Base-by-base conservation (phyloP, 2,329 filamentous ascomycete genomes). In the Coleophoma cylindrospora region DNA sequence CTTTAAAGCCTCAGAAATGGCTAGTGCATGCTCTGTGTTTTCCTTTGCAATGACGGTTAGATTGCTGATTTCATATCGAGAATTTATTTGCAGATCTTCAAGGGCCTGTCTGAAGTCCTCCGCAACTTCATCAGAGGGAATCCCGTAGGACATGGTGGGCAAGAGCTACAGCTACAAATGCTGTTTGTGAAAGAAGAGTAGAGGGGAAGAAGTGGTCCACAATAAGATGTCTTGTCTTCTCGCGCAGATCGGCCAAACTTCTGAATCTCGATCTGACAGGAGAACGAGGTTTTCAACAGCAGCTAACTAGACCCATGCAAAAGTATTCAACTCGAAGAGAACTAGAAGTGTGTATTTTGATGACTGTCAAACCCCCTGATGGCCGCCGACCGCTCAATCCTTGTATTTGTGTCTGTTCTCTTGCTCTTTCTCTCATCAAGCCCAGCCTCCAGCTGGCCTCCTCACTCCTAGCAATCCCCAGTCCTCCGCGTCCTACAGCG, bases 41-140 rank as follows among this genome's bases (percentile, higher is more conserved):
- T 99, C 94, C 69, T 95, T 90, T 53, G 94, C 94, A 71, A 99
- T 97, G 68, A 96, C 84, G 55, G 94, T 99, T 72, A 99, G 73
- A 72, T 95, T 97, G 77, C 88, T 92, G 69, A 99, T 99, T 72
- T 97, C 92, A 70, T 90, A 90, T 65, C 91, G 86, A 71, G 90
- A 89, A 73, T 96, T 96, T 66, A 85, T 81, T 58, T 87, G 89
- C 64, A 99, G 78, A 70, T 96, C 92, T 72, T 95, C 89, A 66
- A 99, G 76, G 49, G 91, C 94, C 65, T 90, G 88, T 68, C 87
- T 89, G 74, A 96, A 99, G 73, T 97, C 94, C 70, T 92, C 87
- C 56, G 91, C 91, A 61, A 99, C 89, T 72, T 95, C 91, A 68
- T 89, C 90, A 56, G 63, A 84, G 50, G 74, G 70, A 57, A 74